Base-by-base conservation (phyloP, 805 yeast species). In the Jamesozyma rosinii region DNA sequence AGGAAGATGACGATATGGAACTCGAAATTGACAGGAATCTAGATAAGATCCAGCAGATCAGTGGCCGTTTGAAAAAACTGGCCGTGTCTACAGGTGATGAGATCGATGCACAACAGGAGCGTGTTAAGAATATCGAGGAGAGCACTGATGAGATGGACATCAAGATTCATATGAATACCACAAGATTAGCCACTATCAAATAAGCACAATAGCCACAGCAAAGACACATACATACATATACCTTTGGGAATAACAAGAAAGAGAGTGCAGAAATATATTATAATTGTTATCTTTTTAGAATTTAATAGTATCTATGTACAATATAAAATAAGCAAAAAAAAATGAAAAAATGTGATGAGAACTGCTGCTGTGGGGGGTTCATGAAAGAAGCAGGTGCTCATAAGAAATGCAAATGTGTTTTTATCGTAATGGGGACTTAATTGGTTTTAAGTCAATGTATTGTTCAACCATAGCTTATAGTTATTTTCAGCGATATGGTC, bases 1-100 rank as follows among this genome's bases (percentile, higher is more conserved):
- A 79, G 40, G 97, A 90, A 60, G 97, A 92, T 63, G 95, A 88
- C 54, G 92, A 81, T 52, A 76, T 87, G 76, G 97, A 90, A 59
- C 76, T 81, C 49, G 95, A 89, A 63, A 77, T 88, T 52, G 89
- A 88, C 42, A 67, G 75, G 49, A 92, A 92, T 56, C 68, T 90
- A 62, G 89, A 84, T 54, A 86, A 82, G 59, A 83, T 92, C 39
- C 74, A 76, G 11, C 72, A 71, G 34, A 75, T 81, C 45, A 76
- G 95, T 27, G 72, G 72, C 43, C 77, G 88, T 47, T 74, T 90
- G 64, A 81, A 79, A 59, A 75, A 71, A 49, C 70, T 85, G 42
- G 96, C 97, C 2, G 58, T 71, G 44, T 70, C 84, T 3, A 78
- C 86, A 58, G 78, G 86, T 42, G 75, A 75, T 27, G 97, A 90